These are phyloP conservation scores for Elsinoe australis DNA, from an alignment of 2,329 filamentous ascomycete genomes.

Conservation along the genomic window DNA sequence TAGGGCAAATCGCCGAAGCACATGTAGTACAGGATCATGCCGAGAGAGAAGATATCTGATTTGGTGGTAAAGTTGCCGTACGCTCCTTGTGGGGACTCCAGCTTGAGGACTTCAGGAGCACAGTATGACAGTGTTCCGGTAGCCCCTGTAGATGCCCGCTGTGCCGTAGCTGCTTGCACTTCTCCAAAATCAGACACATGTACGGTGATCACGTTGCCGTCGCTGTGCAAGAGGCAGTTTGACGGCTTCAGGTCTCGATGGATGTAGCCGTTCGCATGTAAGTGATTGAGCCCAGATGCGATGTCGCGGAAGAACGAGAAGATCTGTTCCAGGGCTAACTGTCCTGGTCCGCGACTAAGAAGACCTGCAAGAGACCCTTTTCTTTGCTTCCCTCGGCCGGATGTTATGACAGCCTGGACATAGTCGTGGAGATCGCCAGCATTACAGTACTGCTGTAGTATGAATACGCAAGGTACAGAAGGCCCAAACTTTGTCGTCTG, in stretches of 20 bases:
- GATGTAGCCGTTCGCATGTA: slow-evolving; percentile 87
- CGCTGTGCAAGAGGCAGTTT: slow-evolving; percentile 79
- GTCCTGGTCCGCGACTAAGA: slow-evolving; percentile 63
- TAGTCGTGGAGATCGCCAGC: slow-evolving; percentile 83
- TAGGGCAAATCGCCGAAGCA: slow-evolving; percentile 79
- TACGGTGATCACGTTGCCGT: slow-evolving; percentile 61
- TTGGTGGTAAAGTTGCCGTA: slow-evolving; percentile 95
- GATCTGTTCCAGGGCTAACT: slow-evolving; percentile 77
- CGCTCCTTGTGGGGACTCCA: slow-evolving; percentile 54
- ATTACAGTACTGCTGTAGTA: slow-evolving; percentile 96
- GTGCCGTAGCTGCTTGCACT: slow-evolving; percentile 74
- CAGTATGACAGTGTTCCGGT: slow-evolving; percentile 98
- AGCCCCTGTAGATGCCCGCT: slow-evolving; percentile 80
- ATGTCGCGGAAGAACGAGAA: slow-evolving; percentile 96
- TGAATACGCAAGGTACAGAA: slow-evolving; percentile 88
- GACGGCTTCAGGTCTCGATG: slow-evolving; percentile 93
- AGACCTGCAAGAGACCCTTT: slow-evolving; percentile 64
- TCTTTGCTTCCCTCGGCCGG: slow-evolving; percentile 24
- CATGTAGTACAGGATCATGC: slow-evolving; percentile 98
- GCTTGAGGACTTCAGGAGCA: slow-evolving; percentile 80
- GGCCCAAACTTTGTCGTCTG: slow-evolving; percentile 78
- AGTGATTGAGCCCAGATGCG: slow-evolving; percentile 79
- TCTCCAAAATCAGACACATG: slow-evolving; percentile 97
- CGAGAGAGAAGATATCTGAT: slow-evolving; percentile 94
- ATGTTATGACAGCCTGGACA: slow-evolving; percentile 50